Conservation (phyloP, 1,139 yeast genomes). For the Saccharomyces hybrid region DNA sequence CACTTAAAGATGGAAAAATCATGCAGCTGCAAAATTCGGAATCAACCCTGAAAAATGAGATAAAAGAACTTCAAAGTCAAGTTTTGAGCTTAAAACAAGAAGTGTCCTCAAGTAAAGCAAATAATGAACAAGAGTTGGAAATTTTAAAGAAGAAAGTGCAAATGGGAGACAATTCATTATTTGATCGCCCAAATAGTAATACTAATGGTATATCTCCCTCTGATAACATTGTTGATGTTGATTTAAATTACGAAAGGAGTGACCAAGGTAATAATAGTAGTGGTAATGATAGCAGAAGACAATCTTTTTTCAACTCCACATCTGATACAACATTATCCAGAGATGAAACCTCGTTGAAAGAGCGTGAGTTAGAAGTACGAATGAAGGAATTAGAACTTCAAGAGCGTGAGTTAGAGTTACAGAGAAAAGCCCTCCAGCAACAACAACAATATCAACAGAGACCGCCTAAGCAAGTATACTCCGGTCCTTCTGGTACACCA, state of each 20-base stretch:
- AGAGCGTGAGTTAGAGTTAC: conserved; percentile 35
- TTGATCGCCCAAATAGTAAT: neutral
- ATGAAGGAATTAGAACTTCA: conserved; percentile 39
- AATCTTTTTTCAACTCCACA: neutral
- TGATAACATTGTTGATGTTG: neutral
- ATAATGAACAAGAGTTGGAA: neutral
- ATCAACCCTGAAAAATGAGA: neutral
- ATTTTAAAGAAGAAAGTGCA: neutral
- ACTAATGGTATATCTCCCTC: neutral
- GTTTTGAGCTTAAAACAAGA: neutral
- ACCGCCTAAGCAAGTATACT: neutral
- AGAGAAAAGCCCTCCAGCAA: conserved; percentile 25
- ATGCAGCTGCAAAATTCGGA: neutral
- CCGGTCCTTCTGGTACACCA: conserved; percentile 2
- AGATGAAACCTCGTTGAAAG: conserved; percentile 14
- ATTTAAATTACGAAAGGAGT: neutral
- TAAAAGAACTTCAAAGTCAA: neutral
- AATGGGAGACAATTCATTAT: neutral
- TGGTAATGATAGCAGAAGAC: neutral
- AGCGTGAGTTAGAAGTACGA: conserved; percentile 36
- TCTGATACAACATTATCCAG: neutral
- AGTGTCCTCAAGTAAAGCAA: neutral
- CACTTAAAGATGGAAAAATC: neutral
- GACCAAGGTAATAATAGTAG: neutral
- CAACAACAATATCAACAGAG: conserved; percentile 10